phyloP scores from a whole-genome alignment of 2,329 filamentous ascomycete species.

The Trichoderma cornu-damae region DNA sequence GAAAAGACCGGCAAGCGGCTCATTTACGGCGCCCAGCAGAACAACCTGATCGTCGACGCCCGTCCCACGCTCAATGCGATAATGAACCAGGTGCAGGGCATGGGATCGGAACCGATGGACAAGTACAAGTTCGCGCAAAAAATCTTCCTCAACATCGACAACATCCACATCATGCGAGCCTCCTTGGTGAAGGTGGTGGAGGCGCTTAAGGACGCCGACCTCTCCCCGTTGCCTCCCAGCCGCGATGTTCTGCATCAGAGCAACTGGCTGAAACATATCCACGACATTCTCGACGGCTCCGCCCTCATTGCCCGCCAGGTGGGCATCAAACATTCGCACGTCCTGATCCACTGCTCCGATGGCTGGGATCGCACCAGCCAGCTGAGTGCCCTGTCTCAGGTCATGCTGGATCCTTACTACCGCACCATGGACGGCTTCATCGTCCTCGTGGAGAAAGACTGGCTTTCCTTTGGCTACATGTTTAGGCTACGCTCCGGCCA shows the following conservation, averaged over 20 bases:
- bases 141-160: conserved; percentile 91
- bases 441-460: conserved; percentile 92
- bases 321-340: conserved; percentile 88
- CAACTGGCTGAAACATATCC: conserved; percentile 87
- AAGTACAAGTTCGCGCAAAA: conserved; percentile 91
- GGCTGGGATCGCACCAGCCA: conserved; percentile 98
- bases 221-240: conserved; percentile 76
- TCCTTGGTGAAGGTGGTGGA: conserved; percentile 85
- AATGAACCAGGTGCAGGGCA: conserved; percentile 87
- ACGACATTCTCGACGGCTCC: conserved; percentile 76
- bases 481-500: conserved; percentile 89
- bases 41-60: conserved; percentile 93
- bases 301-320: conserved; percentile 80
- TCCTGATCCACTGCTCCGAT: conserved; percentile 95
- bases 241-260: conserved; percentile 76
- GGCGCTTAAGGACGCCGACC: conserved; percentile 85
- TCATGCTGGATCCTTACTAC: conserved; percentile 94
- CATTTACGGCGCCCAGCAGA: conserved; percentile 87
- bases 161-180: conserved; percentile 96
- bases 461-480: conserved; percentile 97
- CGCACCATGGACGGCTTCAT: conserved; percentile 93
- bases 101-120: conserved; percentile 96
- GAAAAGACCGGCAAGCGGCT: conserved; percentile 57
- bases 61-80: conserved; percentile 90
- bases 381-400: conserved; percentile 81